Base-by-base conservation (phyloP, 2,329 filamentous ascomycete species). In the Botrytis pseudocinerea region DNA sequence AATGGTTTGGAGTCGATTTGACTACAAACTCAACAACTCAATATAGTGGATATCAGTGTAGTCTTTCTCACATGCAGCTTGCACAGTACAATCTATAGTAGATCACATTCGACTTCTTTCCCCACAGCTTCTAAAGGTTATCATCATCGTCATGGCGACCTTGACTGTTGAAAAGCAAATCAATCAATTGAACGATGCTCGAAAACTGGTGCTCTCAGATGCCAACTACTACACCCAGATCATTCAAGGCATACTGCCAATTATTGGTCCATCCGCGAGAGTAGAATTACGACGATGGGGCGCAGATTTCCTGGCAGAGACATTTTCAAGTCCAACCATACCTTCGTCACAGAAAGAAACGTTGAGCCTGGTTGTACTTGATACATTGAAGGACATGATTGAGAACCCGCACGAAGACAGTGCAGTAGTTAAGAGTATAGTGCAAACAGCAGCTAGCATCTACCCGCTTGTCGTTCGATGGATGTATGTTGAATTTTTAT, bases 201-300 rank as follows among this genome's bases (percentile, higher is more conserved):
- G 96, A 80, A 93, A 93, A 81, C 91, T 98, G 75, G 95, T 97
- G 71, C 88, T 98, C 74, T 90, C 89, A 78, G 95, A 98, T 83
- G 88, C 95, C 76, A 90, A 90, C 80, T 94, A 97, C 84, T 99
- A 98, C 82, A 91, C 92, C 69, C 93, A 93, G 82, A 95, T 99
- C 81, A 91, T 99, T 76, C 93, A 93, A 80, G 94, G 94, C 65
- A 94, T 98, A 76, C 85, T 98, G n/a, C 94, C 95, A 72, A 95
- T 98, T 79, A 93, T 98, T 82, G 91, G 91, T 74, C 89, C 92
- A 69, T 87, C 87, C 76, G 88, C 93, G 76, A 88, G 89, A 75
- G 84, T 97, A 73, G 93, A 97, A 83, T 85, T 98, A 79, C 92
- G 94, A 83, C 87, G 95, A 91, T 99, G 96, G 96, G 96, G 95